phyloP scores from a whole-genome alignment of 2,329 filamentous ascomycete genomes.

The Alternaria solani region DNA sequence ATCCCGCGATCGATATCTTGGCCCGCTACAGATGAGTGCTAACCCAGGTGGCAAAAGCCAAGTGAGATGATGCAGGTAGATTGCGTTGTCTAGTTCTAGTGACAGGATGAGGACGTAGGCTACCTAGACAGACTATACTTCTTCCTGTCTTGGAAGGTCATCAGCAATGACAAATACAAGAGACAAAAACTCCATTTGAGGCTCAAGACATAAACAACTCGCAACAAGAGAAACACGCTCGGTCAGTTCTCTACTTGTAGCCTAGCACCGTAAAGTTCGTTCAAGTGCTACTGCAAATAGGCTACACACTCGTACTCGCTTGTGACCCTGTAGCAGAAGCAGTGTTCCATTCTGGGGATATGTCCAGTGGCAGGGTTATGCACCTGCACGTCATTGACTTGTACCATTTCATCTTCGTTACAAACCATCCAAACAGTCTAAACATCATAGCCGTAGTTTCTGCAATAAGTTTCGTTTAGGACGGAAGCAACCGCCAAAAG shows the following conservation, averaged over 20 bases:
- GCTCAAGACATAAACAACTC: background rate
- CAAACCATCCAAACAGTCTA: background rate
- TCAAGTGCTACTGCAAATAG: too few relatives aligned
- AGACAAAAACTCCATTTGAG: background rate
- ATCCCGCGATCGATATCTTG: background rate
- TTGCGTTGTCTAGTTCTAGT: background rate
- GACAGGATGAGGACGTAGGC: background rate
- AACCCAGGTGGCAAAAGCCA: background rate
- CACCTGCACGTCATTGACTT: constrained; percentile 16
- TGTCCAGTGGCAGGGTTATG: background rate
- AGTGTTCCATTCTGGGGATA: background rate
- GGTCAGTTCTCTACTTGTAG: too few relatives aligned
- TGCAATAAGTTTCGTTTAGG: background rate
- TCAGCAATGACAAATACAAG: background rate
- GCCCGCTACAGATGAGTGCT: background rate
- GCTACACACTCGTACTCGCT: background rate
- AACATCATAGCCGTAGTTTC: background rate
- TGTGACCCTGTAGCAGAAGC: background rate
- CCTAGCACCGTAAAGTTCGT: too few relatives aligned
- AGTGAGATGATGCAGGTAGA: background rate
- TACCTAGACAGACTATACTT: background rate
- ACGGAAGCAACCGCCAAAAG: background rate
- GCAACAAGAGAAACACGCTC: background rate
- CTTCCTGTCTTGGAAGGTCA: background rate
- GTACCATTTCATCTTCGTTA: background rate